Evolutionary conservation across 148 eudicot species (phyloP).

Genomic region (Persicaria tinctoria): DNA sequence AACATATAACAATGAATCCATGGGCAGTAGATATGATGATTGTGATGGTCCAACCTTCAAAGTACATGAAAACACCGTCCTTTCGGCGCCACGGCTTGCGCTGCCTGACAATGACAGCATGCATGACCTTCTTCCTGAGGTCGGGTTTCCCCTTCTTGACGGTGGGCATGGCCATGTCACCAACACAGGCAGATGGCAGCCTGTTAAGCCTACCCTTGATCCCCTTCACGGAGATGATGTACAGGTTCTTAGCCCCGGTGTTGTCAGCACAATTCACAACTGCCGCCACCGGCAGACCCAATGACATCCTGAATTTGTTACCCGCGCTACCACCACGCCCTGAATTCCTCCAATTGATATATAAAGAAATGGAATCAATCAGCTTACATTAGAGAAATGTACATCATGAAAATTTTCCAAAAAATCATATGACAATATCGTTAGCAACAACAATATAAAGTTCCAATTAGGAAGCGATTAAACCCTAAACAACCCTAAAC

Average conservation of each 20-base stretch:
- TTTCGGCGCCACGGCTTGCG: slow-evolving; percentile 88
- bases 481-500: no score
- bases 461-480: no score
- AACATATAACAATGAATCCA: slow-evolving; percentile 17
- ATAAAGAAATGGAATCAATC: not conserved
- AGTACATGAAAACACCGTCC: slow-evolving; percentile 81
- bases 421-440: no score
- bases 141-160: slow-evolving; percentile 74
- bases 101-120: slow-evolving; percentile 71
- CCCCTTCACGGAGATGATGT: slow-evolving; percentile 79
- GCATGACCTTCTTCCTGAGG: slow-evolving; percentile 80
- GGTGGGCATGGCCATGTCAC: slow-evolving; percentile 78
- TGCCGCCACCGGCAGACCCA: slow-evolving; percentile 82
- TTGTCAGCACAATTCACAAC: slow-evolving; percentile 72
- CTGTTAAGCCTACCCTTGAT: slow-evolving; percentile 70
- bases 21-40: not conserved
- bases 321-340: slow-evolving; percentile 85
- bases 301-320: slow-evolving; percentile 78
- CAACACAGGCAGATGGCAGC: slow-evolving; percentile 74
- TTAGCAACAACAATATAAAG: no score
- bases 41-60: slow-evolving; percentile 40
- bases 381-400: no score
- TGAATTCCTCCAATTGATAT: slow-evolving; percentile 1
- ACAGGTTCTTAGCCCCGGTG: slow-evolving; percentile 64
- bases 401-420: no score